phyloP scores from a whole-genome alignment of 345 rosid species.

The Triadica sebifera region DNA sequence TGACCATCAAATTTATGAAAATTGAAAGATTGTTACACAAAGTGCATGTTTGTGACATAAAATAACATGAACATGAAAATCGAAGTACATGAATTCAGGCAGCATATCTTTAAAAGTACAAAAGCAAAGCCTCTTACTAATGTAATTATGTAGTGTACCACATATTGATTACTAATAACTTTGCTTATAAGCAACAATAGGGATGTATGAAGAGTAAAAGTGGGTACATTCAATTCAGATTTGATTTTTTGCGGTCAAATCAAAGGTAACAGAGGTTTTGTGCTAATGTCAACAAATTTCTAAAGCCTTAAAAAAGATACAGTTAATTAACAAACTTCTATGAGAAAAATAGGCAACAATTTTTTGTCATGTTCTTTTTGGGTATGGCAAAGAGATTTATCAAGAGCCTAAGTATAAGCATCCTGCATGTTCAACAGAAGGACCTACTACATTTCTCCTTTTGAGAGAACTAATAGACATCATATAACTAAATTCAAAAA shows the following conservation, averaged over 20 bases:
- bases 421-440: background rate
- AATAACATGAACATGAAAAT: background rate
- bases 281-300: background rate
- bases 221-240: no score
- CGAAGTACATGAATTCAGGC: background rate
- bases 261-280: no score
- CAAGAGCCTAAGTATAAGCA: background rate
- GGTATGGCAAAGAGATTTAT: background rate
- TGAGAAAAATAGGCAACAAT: background rate
- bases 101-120: background rate
- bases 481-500: background rate
- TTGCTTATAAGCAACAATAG: background rate
- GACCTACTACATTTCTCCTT: background rate
- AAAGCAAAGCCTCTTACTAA: background rate
- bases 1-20: background rate
- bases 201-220: background rate
- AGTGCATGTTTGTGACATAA: background rate
- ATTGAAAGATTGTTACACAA: background rate
- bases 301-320: background rate
- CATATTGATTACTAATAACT: background rate
- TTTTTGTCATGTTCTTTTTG: background rate
- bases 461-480: background rate
- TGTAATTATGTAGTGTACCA: background rate
- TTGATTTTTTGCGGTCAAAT: no score
- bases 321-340: background rate